Evolutionary conservation across 345 rosid species (phyloP).

Genomic region (Aegle marmelos): DNA sequence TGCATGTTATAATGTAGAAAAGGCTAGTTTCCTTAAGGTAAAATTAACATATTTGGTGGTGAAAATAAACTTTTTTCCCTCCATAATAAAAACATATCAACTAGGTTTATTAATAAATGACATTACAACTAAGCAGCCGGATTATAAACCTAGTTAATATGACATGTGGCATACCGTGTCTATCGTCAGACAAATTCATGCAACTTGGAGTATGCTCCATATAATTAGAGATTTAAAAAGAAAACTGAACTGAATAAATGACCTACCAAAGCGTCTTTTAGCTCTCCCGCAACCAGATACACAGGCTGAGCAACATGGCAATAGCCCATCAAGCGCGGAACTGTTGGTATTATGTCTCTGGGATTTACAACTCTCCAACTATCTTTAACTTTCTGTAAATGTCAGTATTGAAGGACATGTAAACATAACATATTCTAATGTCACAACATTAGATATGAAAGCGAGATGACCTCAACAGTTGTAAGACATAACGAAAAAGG

Average conservation of each 20-base stretch:
- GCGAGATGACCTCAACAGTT: background rate
- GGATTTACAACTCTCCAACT: constrained; percentile 97
- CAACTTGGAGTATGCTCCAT: background rate
- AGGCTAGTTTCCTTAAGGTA: background rate
- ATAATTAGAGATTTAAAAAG: background rate
- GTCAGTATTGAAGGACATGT: constrained; percentile 4
- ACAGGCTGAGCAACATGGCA: constrained; percentile 95
- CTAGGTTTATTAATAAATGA: background rate
- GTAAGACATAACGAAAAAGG: background rate
- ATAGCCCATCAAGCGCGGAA: constrained; percentile 95
- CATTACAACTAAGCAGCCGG: background rate
- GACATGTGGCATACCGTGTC: background rate
- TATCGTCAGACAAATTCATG: background rate
- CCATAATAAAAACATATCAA: background rate
- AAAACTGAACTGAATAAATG: background rate
- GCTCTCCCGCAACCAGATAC: constrained; percentile 71
- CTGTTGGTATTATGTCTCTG: constrained; percentile 96
- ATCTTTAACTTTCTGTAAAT: constrained; percentile 77
- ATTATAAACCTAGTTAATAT: background rate
- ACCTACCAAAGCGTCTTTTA: constrained; percentile 62
- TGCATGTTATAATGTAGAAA: background rate
- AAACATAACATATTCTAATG: background rate
- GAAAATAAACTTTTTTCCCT: background rate
- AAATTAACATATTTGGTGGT: background rate
- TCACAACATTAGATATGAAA: background rate